Percentiles rank a stretch among this genome's conserved stretches.
These are phyloP conservation scores for Knufia fluminis DNA, from an alignment of 2,329 filamentous ascomycete species.

Conservation along the genomic window DNA sequence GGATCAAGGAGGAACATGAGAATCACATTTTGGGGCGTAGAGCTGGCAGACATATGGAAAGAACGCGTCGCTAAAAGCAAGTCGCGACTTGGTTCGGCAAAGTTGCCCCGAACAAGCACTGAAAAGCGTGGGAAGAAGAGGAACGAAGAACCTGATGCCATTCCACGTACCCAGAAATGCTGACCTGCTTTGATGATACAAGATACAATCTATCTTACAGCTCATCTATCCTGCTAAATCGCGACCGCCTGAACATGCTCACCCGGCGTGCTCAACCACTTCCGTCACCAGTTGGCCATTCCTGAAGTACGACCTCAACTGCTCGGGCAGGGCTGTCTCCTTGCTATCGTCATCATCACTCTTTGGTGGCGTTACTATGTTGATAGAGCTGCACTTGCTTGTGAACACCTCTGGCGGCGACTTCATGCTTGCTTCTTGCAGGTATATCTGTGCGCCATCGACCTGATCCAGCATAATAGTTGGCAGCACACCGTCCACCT, in stretches of 20 bases:
- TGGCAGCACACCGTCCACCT: constrained; percentile 76
- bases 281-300: constrained; percentile 74
- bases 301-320: constrained; percentile 74
- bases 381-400: constrained; percentile 79
- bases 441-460: constrained; percentile 79
- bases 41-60: too few relatives aligned
- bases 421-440: constrained; percentile 65
- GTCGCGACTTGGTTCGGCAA: too few relatives aligned
- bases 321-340: constrained; percentile 79
- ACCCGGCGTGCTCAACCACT: constrained; percentile 92
- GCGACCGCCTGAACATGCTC: constrained; percentile 16
- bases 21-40: neutral
- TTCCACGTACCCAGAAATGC: too few relatives aligned
- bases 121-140: neutral
- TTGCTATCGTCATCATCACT: constrained; percentile 68
- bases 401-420: constrained; percentile 66
- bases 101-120: too few relatives aligned
- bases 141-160: neutral
- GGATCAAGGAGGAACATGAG: neutral
- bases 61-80: too few relatives aligned
- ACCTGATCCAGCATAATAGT: constrained; percentile 89
- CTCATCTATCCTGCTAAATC: neutral
- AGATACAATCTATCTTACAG: constrained; percentile 2
- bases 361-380: constrained; percentile 69
- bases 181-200: neutral